Percentiles rank a stretch among this genome's conserved stretches.
These are phyloP conservation scores for Heliosperma pusillum DNA, from an alignment of 148 eudicot species.

Conservation along the genomic window DNA sequence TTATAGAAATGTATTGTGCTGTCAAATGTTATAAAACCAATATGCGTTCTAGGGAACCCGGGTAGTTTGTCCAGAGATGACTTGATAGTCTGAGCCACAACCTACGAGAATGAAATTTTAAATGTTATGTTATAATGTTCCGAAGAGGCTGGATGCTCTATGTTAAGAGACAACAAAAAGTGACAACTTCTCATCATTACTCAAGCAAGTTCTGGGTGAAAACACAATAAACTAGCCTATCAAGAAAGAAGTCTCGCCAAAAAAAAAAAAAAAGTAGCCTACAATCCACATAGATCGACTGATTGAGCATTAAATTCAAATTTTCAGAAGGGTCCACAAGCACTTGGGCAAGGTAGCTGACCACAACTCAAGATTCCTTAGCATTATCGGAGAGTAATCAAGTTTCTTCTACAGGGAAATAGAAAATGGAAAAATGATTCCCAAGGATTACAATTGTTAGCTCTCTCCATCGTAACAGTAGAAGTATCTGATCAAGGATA, in stretches of 20 bases:
- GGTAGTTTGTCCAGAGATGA: slow-evolving; percentile 82
- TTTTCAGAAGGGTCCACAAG: background rate
- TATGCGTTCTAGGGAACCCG: slow-evolving; percentile 85
- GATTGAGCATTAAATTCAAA: background rate
- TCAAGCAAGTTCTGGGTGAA: background rate
- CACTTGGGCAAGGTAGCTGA: background rate
- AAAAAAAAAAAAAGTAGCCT: background rate
- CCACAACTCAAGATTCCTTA: slow-evolving; percentile 5
- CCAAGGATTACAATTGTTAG: background rate
- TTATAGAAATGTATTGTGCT: slow-evolving; percentile 94
- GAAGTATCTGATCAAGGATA: background rate
- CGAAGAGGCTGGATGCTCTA: background rate
- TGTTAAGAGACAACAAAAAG: background rate
- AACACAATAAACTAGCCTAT: background rate
- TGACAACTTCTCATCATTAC: background rate
- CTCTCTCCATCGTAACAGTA: background rate
- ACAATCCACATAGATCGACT: background rate
- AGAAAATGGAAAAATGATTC: background rate
- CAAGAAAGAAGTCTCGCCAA: background rate
- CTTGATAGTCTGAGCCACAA: slow-evolving; percentile 85
- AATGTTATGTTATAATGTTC: slow-evolving; percentile 10
- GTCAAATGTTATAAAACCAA: slow-evolving; percentile 96
- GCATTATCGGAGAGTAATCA: background rate
- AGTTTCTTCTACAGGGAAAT: background rate
- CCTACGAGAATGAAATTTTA: slow-evolving; percentile 45